Evolutionary conservation across 106 monocot species (phyloP), one percentile per base, ranked within the genome.

Genomic region (Dendrobium huoshanense): DNA sequence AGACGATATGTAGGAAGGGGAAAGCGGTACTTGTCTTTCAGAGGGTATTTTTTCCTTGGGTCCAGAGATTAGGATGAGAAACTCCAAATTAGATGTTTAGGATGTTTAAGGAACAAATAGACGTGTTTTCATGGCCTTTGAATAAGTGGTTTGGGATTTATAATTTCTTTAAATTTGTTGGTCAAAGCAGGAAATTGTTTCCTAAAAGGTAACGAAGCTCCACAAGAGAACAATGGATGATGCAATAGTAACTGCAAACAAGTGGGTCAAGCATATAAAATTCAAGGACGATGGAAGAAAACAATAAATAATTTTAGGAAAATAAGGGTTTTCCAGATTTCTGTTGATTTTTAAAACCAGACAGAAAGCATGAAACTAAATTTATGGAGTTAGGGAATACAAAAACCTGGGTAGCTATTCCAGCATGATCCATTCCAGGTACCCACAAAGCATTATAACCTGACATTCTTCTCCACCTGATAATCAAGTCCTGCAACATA

Each of bases 391-490:
- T 15, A 67, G 8, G 48, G 47, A 15, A 47, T 40, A 61, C 13
- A 41, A 54, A 11, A 51, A 99, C 99, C 95, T 99, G 99, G 24
- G 99, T 99, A 58, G 99, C 91, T 83, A 99, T 99, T 54, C 99
- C 95, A 77, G 99, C 99, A 90, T 99, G 99, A 82, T 99, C 99
- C 93, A 99, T 95, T 77, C 99, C 95, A 45, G 99, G 99, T n/a
- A 99, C 92, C 99, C 99, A 99, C 74, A 99, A 85, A 37, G 91
- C 76, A 84, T 95, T 99, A 67, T 91, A 91, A 29, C 99, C 99
- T 20, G 95, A 99, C 99, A 99, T 99, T 82, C 93, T 88, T 55
- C 87, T 78, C 89, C 91, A 99, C 4, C 99, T 80, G 47, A 95
- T 93, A 75, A 95, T 85, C 58, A 85, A 77, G 84, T 99, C 99